Percentiles rank a stretch among this genome's conserved stretches.
Evolutionary conservation across 2,329 filamentous ascomycete species (phyloP).

Genomic region (Nemania sp.): DNA sequence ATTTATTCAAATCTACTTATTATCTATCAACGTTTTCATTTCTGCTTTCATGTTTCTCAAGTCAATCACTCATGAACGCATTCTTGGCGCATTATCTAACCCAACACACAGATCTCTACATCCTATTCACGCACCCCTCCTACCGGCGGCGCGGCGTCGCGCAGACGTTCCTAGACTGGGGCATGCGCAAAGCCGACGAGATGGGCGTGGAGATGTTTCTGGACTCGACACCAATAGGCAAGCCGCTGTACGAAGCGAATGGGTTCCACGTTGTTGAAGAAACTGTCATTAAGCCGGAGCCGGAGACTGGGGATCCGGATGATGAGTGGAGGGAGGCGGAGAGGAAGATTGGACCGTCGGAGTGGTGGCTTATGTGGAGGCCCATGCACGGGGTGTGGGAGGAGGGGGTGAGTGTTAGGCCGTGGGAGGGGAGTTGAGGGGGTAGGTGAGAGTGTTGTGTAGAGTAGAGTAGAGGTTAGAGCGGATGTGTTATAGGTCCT

Average conservation of each 20-base stretch:
- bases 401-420: neutral
- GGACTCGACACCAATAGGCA: conserved; percentile 30
- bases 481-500: too few relatives aligned
- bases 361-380: conserved; percentile 25
- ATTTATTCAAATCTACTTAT: too few relatives aligned
- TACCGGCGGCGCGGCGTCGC: conserved; percentile 32
- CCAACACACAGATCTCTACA: conserved; percentile 10
- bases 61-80: too few relatives aligned
- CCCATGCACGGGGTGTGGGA: neutral
- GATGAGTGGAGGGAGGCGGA: conserved; percentile 38
- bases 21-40: too few relatives aligned
- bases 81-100: too few relatives aligned
- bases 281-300: conserved; percentile 30
- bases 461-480: too few relatives aligned
- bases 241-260: conserved; percentile 33
- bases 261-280: conserved; percentile 29
- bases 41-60: too few relatives aligned
- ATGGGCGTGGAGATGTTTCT: conserved; percentile 33
- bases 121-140: conserved; percentile 34
- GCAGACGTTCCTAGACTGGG: conserved; percentile 33
- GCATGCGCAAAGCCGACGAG: conserved; percentile 31
- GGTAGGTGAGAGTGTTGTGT: too few relatives aligned
- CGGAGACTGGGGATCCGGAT: conserved; percentile 28
- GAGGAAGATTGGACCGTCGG: conserved; percentile 44
- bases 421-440: neutral